These are phyloP conservation scores for Pterocarpus santalinus DNA, from an alignment of 306 rosid genomes.

Conservation along the genomic window DNA sequence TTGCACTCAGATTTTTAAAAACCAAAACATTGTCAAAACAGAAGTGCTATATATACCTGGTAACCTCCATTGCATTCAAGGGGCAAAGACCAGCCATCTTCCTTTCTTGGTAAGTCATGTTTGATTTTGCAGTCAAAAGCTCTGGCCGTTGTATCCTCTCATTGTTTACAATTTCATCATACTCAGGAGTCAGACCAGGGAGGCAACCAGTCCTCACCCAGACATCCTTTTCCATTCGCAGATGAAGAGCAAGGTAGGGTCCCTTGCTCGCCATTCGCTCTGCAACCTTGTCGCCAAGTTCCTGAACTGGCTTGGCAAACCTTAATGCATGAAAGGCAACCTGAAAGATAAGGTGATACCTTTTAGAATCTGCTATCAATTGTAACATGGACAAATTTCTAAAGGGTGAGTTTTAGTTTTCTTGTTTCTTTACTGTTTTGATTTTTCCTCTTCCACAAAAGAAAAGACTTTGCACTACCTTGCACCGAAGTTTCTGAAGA, in stretches of 20 bases:
- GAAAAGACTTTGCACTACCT: constrained; percentile 58
- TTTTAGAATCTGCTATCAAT: constrained; percentile 38
- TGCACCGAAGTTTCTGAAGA: constrained; percentile 98
- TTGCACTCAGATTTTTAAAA: not conserved
- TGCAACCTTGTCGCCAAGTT: constrained; percentile 77
- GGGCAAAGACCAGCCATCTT: constrained; percentile 97
- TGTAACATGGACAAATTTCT: not conserved
- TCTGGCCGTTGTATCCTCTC: constrained; percentile 86
- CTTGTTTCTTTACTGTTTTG: not conserved
- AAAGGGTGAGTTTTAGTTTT: not conserved
- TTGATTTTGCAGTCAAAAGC: constrained; percentile 86
- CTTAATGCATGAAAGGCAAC: constrained; percentile 96
- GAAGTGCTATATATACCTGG: constrained; percentile 57
- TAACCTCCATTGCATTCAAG: constrained; percentile 80
- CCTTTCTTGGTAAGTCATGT: constrained; percentile 92
- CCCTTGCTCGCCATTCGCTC: constrained; percentile 91
- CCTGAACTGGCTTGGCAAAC: constrained; percentile 82
- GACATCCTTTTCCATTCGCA: constrained; percentile 96
- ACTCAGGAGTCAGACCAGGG: constrained; percentile 78
- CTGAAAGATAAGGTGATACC: constrained; percentile 55
- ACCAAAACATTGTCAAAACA: not conserved
- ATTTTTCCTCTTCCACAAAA: not conserved
- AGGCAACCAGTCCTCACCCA: constrained; percentile 99
- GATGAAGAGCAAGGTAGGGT: constrained; percentile 92
- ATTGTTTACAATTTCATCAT: constrained; percentile 73